Percentiles rank a stretch among this genome's conserved stretches.
phyloP scores from a whole-genome alignment of 2,329 filamentous ascomycete species.

The Pseudophaeomoniella oleicola region DNA sequence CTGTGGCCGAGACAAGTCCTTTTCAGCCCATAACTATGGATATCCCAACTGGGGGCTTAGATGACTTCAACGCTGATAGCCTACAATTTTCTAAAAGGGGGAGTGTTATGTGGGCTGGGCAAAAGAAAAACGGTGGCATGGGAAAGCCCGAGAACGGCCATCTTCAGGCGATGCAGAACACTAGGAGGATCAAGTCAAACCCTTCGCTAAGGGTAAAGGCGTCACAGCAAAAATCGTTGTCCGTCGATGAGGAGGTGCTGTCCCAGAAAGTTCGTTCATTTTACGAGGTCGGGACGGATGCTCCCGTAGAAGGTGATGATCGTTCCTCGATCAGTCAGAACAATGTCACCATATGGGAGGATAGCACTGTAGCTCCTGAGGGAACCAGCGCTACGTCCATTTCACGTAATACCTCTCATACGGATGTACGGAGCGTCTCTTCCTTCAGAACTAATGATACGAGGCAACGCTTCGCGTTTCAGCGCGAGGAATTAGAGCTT shows the following conservation, averaged over 20 bases:
- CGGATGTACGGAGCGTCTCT: constrained; percentile 14
- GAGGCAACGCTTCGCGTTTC: constrained; percentile 15
- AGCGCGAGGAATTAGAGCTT: constrained; percentile 39
- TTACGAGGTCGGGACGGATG: constrained; percentile 48
- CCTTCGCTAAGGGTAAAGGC: constrained; percentile 23
- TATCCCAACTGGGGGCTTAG: constrained; percentile 37
- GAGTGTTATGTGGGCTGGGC: constrained; percentile 42
- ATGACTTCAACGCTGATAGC: constrained; percentile 35
- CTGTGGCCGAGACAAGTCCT: constrained; percentile 4
- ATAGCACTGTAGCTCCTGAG: constrained; percentile 11
- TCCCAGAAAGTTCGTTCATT: constrained; percentile 49
- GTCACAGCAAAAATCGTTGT: constrained; percentile 34
- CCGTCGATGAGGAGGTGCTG: constrained; percentile 48
- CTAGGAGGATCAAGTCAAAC: constrained; percentile 16
- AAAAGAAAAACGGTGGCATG: constrained; percentile 25
- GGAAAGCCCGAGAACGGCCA: constrained; percentile 9
- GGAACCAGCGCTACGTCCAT: constrained; percentile 15
- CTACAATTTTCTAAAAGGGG: constrained; percentile 47
- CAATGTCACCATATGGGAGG: constrained; percentile 26
- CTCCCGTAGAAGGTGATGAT: constrained; percentile 28
- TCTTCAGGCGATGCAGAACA: constrained; percentile 8
- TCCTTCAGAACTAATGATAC: constrained; percentile 13
- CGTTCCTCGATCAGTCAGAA: constrained; percentile 21
- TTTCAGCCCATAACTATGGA: constrained; percentile 38
- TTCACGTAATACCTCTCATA: constrained; percentile 14